Base-by-base conservation (phyloP, 2,329 filamentous ascomycete genomes). In the Beauveria bassiana region DNA sequence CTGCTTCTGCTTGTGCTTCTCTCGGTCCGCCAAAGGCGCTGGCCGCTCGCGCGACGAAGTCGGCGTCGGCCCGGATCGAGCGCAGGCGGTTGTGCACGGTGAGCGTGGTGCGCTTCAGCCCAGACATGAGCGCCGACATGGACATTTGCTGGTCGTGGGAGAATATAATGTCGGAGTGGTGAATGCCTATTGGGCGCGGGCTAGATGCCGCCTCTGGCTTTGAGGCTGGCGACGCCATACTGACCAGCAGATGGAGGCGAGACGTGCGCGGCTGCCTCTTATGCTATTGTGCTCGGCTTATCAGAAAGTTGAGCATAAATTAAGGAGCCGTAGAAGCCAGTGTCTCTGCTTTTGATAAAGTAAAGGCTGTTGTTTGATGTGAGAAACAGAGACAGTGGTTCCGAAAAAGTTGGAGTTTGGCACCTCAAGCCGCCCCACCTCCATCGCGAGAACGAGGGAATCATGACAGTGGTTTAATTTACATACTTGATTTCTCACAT, bases 21-120 rank as follows among this genome's bases (percentile, higher is more conserved):
- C 18, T 8, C 5, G 40, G 47, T 2, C 50, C 42, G 24, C 62
- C 67, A 62, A 80, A 85, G 0, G 80, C 78, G 1, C 73, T 71
- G 1, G 84, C 81, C 0, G 91, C 86, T 8, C 77, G 71, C 26
- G 77, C 73, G 24, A 95, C 90, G 72, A 97, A 98, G 1, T 73
- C 72, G 9, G 91, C 87, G 73, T 98, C 95, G 31, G 81, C 76
- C 63, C 81, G 78, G 72, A 98, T 93, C 31, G 91, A 96, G 34
- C 78, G 77, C 14, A 99, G 84, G 18, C 93, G 88, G 76, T 97
- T 96, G 66, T 84, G 81, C 65, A 95, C 85, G 64, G 88, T 89
- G 55, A 96, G 82, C 24, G 90, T 89, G 24, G 88, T 85, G 67
- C 88, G 85, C 71, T 89, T 91, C 64, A 96, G 83, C 38, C 88